Evolutionary conservation across 2,329 filamentous ascomycete species (phyloP).

Genomic region (Cordyceps javanica): DNA sequence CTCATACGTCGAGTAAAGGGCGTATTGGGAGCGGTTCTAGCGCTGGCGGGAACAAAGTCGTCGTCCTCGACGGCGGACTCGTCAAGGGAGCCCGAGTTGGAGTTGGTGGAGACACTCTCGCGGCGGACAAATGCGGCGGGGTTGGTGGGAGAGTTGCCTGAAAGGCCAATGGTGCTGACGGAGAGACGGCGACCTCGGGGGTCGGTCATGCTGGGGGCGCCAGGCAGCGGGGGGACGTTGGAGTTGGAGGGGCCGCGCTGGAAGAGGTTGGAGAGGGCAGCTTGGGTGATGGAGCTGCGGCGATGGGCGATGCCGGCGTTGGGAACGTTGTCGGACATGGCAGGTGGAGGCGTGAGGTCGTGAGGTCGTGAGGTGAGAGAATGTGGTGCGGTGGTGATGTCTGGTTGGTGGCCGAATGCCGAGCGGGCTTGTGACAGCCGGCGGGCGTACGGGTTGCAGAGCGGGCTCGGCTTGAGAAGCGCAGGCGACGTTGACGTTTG

Average conservation of each 20-base stretch:
- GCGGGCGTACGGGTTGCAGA: not conserved
- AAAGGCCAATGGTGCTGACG: conserved; percentile 67
- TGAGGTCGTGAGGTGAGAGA: conserved; percentile 18
- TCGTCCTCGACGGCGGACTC: conserved; percentile 70
- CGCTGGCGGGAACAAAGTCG: conserved; percentile 42
- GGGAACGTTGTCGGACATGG: conserved; percentile 30
- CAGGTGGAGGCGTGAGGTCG: conserved; percentile 9
- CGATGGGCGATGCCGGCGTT: conserved; percentile 34
- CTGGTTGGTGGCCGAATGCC: not conserved
- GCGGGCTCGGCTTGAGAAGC: conserved; percentile 3
- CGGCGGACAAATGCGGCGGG: conserved; percentile 50
- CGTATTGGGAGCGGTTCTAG: conserved; percentile 57
- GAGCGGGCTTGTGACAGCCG: conserved; percentile 3
- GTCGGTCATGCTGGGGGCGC: conserved; percentile 40
- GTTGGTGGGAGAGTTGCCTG: conserved; percentile 60
- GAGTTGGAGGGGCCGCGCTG: conserved; percentile 48
- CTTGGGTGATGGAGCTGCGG: conserved; percentile 51
- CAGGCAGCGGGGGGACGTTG: conserved; percentile 30
- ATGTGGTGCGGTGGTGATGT: conserved; percentile 17
- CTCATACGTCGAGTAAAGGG: conserved; percentile 83
- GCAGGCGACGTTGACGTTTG: conserved; percentile 6
- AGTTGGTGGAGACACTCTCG: conserved; percentile 64
- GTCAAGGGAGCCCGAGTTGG: conserved; percentile 52
- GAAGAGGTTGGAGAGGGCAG: conserved; percentile 54
- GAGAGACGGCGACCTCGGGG: conserved; percentile 64